Base-by-base conservation (phyloP, 2,329 filamentous ascomycete genomes). In the Ophiostoma quercus region DNA sequence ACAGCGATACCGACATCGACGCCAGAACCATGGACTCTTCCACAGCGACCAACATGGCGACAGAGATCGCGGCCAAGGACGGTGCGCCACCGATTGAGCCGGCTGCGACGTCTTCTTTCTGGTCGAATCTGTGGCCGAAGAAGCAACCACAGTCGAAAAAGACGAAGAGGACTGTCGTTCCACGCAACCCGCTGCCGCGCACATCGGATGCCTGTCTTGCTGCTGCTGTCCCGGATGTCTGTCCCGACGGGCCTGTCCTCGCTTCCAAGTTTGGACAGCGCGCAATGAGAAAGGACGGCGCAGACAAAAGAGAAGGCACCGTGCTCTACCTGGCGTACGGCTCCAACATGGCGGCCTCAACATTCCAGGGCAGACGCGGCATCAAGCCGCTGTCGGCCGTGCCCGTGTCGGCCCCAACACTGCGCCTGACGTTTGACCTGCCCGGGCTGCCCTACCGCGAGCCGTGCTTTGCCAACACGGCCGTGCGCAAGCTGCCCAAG, bases 391-490 rank as follows among this genome's bases (percentile, higher is more conserved):
- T 98, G 16, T 92, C 92, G 54, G 86, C 91, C 73, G 80, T 94
- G 76, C 93, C 93, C 76, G 94, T 97, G 8, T 86, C 90, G 5
- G 92, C 92, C 1, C 95, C 95, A 0, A 85, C 86, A 5, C 82
- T 98, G 66, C 84, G 86, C 67, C 82, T 99, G 68, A 91, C 89
- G 7, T 97, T 99, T 78, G 90, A 95, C 77, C 85, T 98, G 0
- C 87, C 93, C 0, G 94, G 93, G 0, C 76, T 97, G 0, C 92
- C 95, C 0, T 98, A 98, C 80, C 77, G 80, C 14, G 95, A 98
- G 79, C 94, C 95, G 0, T 97, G 94, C 78, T 97, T 98, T 78
- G 93, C 92, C 70, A 97, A 96, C 76, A 90, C 90, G 2, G 85
- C 84, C 19, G 83, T 84, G 68, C 86, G 90, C 19, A 81, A 80